Evolutionary conservation across 257 asterid genomes (phyloP), one percentile per base, ranked within the genome.

Genomic region (Rehmannia glutinosa): DNA sequence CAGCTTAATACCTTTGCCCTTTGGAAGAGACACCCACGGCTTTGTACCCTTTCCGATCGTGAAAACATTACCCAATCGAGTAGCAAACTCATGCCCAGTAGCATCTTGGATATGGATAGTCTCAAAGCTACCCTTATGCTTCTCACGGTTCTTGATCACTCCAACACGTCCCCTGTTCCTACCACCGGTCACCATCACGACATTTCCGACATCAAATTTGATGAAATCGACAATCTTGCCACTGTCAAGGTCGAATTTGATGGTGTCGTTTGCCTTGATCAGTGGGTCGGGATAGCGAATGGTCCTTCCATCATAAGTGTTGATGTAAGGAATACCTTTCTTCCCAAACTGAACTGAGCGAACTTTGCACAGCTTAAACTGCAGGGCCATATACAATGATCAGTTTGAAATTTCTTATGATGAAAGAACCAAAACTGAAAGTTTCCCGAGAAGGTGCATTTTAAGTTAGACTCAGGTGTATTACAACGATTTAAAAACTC

Each of bases 91-190:
- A 3, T 78, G 83, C 5, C 83, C 83, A 51, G 77, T 69, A 33
- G 82, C 73, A 60, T 78, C 82, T 51, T 78, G 82, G 46, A 78
- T 62, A 39, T 78, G 82, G 3, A 78, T 32, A 1, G 82, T 78
- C 63, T 78, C 82, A 4, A 78, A 78, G 51, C 82, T 78, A 38
- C 82, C 82, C 78, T 73, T 78, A 23, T 78, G 77, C 76, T 81
- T 81, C 77, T 81, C 86, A 32, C 86, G 72, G 66, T 81, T 81
- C 81, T 81, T 81, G 77, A 81, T 19, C 2, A 81, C 65, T 8
- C 86, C 86, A 50, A 81, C 86, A 59, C 86, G 83, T 15, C 86
- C 86, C 66, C 86, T 81, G 77, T 81, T 81, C 58, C 83, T 77
- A 38, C 86, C 86, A 45, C 86, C 86, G 11, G 86, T 81, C 8